These are phyloP conservation scores for Fraxinus quadrangulata DNA, from an alignment of 257 asterid genomes.

Conservation along the genomic window DNA sequence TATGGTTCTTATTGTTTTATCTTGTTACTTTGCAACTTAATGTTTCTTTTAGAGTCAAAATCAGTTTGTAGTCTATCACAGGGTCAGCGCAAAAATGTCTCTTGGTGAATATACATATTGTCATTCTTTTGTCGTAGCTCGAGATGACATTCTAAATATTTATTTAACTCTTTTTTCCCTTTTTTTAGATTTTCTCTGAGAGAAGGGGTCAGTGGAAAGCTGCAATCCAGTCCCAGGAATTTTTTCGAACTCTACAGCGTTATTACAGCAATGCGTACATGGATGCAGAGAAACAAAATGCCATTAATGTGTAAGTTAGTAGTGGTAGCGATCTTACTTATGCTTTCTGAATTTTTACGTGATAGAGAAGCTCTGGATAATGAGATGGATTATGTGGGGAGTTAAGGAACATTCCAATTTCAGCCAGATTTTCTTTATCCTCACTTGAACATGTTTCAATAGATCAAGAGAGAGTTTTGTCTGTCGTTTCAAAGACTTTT, in stretches of 20 bases:
- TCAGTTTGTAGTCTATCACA: neutral
- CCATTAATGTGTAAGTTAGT: conserved; percentile 67
- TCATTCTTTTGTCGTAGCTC: neutral
- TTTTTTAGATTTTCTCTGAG: conserved; percentile 57
- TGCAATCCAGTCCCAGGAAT: conserved; percentile 74
- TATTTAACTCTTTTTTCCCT: neutral
- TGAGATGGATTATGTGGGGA: conserved; percentile 4
- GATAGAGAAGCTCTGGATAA: conserved; percentile 11
- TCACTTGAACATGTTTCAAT: neutral
- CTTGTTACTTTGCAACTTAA: neutral
- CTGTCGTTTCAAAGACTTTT: conserved; percentile 3
- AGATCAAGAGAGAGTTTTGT: neutral
- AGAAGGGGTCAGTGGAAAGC: conserved; percentile 86
- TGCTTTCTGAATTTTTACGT: neutral
- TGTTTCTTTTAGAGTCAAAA: neutral
- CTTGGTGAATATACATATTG: neutral
- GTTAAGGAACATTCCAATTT: conserved; percentile 1
- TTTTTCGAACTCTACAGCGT: conserved; percentile 74
- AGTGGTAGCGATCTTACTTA: neutral
- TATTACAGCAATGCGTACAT: conserved; percentile 74
- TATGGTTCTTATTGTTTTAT: neutral
- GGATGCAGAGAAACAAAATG: conserved; percentile 75
- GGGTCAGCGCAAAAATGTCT: neutral
- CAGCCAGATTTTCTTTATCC: conserved; percentile 5
- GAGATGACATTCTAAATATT: neutral